Percentiles rank a stretch among this genome's conserved stretches.
Conservation (phyloP, 1,139 yeast species). For the Sugiyamaella pinicola region DNA sequence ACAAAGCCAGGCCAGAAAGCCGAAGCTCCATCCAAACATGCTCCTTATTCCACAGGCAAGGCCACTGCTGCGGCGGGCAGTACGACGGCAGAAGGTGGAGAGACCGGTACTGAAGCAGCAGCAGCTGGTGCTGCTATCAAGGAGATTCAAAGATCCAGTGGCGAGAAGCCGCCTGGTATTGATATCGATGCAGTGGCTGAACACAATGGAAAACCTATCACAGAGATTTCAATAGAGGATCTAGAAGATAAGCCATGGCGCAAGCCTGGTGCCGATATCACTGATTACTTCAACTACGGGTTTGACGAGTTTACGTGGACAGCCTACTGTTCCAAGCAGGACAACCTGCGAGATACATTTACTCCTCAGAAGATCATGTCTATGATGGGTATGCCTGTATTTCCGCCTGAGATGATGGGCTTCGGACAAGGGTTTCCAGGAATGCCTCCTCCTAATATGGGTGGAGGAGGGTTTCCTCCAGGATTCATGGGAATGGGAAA, state of each 20-base stretch:
- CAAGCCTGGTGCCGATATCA: slow-evolving; percentile 90
- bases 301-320: slow-evolving; percentile 97
- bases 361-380: slow-evolving; percentile 55
- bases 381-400: slow-evolving; percentile 35
- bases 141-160: slow-evolving; percentile 37
- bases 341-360: slow-evolving; percentile 74
- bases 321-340: slow-evolving; percentile 88
- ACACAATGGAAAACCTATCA: slow-evolving; percentile 79
- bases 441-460: slow-evolving; percentile 43
- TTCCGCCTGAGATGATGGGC: slow-evolving; percentile 32
- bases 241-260: slow-evolving; percentile 97
- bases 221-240: slow-evolving; percentile 79
- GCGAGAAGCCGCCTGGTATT: slow-evolving; percentile 48
- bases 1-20: slow-evolving; percentile 45
- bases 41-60: slow-evolving; percentile 34
- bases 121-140: slow-evolving; percentile 22
- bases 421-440: slow-evolving; percentile 26
- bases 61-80: slow-evolving; percentile 31
- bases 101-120: slow-evolving; percentile 18
- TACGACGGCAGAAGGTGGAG: slow-evolving; percentile 21
- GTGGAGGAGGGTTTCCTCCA: slow-evolving; percentile 27
- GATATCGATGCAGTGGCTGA: slow-evolving; percentile 81
- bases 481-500: slow-evolving; percentile 15
- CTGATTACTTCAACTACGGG: slow-evolving; percentile 95
- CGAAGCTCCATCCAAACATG: slow-evolving; percentile 41